Percentiles rank a stretch among this genome's conserved stretches.
Evolutionary conservation across 2,329 filamentous ascomycete genomes (phyloP).

Genomic region (Penicillium thymicola): DNA sequence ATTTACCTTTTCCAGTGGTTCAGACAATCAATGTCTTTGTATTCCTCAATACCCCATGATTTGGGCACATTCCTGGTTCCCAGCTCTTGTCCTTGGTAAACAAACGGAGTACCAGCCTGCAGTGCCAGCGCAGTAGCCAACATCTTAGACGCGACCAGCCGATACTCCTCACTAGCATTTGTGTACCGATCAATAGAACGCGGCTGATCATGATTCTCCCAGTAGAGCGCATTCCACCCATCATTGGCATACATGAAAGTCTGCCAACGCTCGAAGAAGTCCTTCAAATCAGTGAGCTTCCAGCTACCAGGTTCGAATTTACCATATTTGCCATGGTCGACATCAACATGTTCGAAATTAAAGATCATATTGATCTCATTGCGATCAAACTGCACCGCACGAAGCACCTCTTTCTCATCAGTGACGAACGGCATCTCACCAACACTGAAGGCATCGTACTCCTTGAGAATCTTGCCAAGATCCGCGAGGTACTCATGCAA

Average conservation of each 20-base stretch:
- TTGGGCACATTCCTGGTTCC: conserved; percentile 63
- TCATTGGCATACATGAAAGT: conserved; percentile 56
- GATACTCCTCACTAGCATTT: conserved; percentile 49
- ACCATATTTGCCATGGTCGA: conserved; percentile 52
- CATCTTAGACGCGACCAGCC: conserved; percentile 56
- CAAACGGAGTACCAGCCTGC: conserved; percentile 61
- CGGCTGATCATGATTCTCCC: conserved; percentile 65
- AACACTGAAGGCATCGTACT: conserved; percentile 59
- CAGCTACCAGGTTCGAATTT: conserved; percentile 50
- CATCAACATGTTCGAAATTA: conserved; percentile 66
- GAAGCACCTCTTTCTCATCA: conserved; percentile 50
- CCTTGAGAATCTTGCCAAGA: conserved; percentile 51
- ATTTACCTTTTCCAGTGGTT: conserved; percentile 55
- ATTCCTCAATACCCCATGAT: conserved; percentile 61
- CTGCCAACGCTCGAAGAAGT: conserved; percentile 57
- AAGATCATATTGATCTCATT: conserved; percentile 70
- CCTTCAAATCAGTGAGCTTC: conserved; percentile 52
- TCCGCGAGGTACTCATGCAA: conserved; percentile 58
- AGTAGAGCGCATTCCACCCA: conserved; percentile 64
- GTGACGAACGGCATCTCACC: conserved; percentile 58
- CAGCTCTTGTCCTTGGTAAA: conserved; percentile 70
- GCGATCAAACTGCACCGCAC: conserved; percentile 54
- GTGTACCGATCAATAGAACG: conserved; percentile 58
- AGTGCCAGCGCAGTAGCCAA: conserved; percentile 56
- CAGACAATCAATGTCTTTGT: conserved; percentile 63